phyloP scores from a whole-genome alignment of 139 green algal species.

The Chlorella sp. region DNA sequence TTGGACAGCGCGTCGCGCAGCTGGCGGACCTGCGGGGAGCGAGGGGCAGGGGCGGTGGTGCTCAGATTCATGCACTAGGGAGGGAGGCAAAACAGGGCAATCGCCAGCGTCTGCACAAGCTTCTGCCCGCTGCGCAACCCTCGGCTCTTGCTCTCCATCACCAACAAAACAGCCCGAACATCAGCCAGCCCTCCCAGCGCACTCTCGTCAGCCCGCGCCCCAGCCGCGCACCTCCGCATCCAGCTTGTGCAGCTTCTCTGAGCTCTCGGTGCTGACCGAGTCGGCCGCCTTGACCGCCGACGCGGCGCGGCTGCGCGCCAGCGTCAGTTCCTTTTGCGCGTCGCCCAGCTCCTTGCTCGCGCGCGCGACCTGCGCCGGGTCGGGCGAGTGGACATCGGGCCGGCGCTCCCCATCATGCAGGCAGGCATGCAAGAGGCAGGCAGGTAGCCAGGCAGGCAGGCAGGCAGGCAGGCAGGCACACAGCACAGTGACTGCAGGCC shows the following conservation, averaged over 20 bases:
- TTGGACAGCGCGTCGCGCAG: constrained; percentile 31
- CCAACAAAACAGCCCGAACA: too few relatives aligned
- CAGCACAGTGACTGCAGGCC: neutral
- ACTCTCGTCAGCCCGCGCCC: too few relatives aligned
- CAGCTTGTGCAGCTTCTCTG: constrained; percentile 26
- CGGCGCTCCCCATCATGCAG: neutral
- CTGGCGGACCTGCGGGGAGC: constrained; percentile 13
- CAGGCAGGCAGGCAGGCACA: neutral
- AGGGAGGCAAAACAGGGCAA: neutral
- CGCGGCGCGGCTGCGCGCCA: constrained; percentile 28
- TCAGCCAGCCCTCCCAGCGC: too few relatives aligned
- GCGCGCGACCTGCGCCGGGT: constrained; percentile 16
- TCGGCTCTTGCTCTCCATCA: too few relatives aligned
- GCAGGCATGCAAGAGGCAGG: neutral
- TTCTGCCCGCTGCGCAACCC: neutral
- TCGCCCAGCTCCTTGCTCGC: constrained; percentile 34
- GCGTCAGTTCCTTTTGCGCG: constrained; percentile 40
- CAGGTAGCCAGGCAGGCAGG: neutral
- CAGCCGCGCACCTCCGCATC: constrained; percentile 28
- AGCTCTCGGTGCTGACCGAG: neutral
- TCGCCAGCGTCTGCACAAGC: too few relatives aligned
- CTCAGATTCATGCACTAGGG: neutral
- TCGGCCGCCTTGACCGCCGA: constrained; percentile 14
- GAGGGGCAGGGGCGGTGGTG: neutral
- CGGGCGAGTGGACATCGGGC: too few relatives aligned